These are phyloP conservation scores for Thalassiosira ordinaria DNA, from an alignment of 352 stramenopile genomes.

Conservation along the genomic window DNA sequence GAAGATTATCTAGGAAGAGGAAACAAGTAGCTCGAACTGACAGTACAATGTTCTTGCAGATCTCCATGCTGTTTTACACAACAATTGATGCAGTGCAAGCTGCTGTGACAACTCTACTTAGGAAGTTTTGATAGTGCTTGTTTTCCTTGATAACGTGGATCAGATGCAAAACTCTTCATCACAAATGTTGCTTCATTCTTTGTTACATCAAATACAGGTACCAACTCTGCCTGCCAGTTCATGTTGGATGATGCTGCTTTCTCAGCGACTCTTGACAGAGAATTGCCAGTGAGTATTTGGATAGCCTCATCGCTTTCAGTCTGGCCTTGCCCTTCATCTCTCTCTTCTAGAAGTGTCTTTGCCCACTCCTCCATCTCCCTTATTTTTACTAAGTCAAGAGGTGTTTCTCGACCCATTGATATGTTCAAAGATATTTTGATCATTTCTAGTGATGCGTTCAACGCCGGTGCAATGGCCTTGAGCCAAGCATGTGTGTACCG, in stretches of 20 bases:
- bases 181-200: too few species aligned
- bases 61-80: too few species aligned
- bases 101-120: too few species aligned
- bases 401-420: background rate
- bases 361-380: slow-evolving; percentile 16
- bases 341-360: slow-evolving; percentile 5
- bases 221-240: too few species aligned
- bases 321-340: background rate
- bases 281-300: slow-evolving; percentile 10
- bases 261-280: slow-evolving; percentile 7
- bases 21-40: too few species aligned
- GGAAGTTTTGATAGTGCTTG: too few species aligned
- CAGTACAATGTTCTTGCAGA: too few species aligned
- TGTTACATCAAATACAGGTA: too few species aligned
- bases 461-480: slow-evolving; percentile 6
- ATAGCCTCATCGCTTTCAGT: background rate
- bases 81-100: too few species aligned
- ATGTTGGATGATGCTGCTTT: slow-evolving; percentile 20
- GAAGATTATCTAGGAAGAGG: too few species aligned
- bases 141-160: too few species aligned
- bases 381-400: slow-evolving; percentile 5
- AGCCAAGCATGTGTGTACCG: slow-evolving; percentile 3
- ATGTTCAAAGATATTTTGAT: background rate
- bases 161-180: too few species aligned
- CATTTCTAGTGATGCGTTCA: background rate